Conservation (phyloP, 257 asterid species). For the Solanum pinnatisectum region DNA sequence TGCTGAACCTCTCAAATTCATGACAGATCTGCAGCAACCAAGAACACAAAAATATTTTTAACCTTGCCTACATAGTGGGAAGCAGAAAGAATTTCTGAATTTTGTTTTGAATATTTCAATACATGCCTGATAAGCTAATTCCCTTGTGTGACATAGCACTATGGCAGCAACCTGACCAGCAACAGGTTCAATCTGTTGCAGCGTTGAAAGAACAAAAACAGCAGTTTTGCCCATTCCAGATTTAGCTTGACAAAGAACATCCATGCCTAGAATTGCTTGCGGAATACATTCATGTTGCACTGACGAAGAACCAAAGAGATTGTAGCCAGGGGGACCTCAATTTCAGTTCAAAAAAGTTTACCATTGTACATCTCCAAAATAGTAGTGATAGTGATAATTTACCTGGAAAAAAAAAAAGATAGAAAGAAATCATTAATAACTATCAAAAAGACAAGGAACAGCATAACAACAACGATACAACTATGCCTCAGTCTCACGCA, state of each 20-base stretch:
- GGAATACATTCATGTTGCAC: slow-evolving; percentile 98
- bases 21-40: slow-evolving; percentile 58
- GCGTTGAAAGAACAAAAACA: slow-evolving; percentile 74
- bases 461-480: not conserved
- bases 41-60: not conserved
- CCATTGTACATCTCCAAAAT: slow-evolving; percentile 70
- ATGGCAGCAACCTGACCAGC: slow-evolving; percentile 87
- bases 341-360: slow-evolving; percentile 52
- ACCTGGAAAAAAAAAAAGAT: slow-evolving; percentile 38
- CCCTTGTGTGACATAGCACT: slow-evolving; percentile 73
- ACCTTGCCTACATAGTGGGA: not conserved
- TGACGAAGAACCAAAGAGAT: slow-evolving; percentile 75
- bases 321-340: slow-evolving; percentile 72
- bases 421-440: not conserved
- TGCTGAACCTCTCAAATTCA: slow-evolving; percentile 84
- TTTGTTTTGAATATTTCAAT: not conserved
- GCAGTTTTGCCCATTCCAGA: slow-evolving; percentile 98
- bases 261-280: slow-evolving; percentile 92
- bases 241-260: slow-evolving; percentile 92
- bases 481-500: not conserved
- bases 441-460: not conserved
- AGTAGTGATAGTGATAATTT: slow-evolving; percentile 50
- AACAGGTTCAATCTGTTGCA: slow-evolving; percentile 85
- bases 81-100: not conserved
- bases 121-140: slow-evolving; percentile 77